These are phyloP conservation scores for Fusarium dimerum DNA, from an alignment of 2,329 filamentous ascomycete species.

Conservation along the genomic window DNA sequence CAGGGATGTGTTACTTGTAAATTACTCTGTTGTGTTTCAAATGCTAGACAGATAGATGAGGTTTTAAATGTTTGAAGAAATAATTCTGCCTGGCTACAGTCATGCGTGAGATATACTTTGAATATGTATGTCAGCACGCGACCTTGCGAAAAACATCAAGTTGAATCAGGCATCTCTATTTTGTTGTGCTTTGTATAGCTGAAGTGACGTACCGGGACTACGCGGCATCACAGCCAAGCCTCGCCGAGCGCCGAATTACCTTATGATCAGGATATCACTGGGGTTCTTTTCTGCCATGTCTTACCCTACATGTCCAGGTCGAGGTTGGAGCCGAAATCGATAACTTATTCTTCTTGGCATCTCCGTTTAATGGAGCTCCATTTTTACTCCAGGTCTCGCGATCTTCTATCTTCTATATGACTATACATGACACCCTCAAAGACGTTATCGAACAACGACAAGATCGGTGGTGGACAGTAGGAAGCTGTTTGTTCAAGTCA, in stretches of 20 bases:
- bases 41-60: neutral
- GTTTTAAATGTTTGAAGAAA: neutral
- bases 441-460: no score
- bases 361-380: neutral
- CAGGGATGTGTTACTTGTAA: constrained; percentile 1
- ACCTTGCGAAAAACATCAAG: neutral
- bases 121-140: no score
- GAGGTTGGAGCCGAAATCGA: neutral
- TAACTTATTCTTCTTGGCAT: constrained; percentile 5
- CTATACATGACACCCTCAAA: neutral
- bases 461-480: no score
- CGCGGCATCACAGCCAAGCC: constrained; percentile 24
- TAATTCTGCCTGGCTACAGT: neutral
- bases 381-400: neutral
- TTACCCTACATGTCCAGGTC: neutral
- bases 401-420: neutral
- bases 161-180: constrained; percentile 12
- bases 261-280: constrained; percentile 8
- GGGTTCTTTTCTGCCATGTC: neutral
- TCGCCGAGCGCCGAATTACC: constrained; percentile 9
- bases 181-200: constrained; percentile 6
- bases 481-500: no score
- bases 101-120: neutral
- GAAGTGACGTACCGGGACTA: constrained; percentile 23
- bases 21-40: neutral